These are phyloP conservation scores for Anthostomella pinea DNA, from an alignment of 2,329 filamentous ascomycete genomes.

Conservation along the genomic window DNA sequence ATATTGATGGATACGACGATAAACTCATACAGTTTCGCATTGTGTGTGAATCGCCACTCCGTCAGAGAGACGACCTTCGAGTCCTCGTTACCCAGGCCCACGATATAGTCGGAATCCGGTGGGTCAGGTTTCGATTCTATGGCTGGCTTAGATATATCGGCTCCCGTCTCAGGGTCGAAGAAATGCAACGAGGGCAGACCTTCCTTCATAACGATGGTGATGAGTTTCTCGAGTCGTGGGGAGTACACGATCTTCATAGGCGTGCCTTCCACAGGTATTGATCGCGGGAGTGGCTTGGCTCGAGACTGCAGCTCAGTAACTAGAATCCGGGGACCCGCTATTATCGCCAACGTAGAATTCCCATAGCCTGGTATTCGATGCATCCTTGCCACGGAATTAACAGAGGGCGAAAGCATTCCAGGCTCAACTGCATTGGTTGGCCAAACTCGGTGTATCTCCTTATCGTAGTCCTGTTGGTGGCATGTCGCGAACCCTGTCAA, in stretches of 20 bases:
- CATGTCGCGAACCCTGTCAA: conserved; percentile 18
- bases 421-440: conserved; percentile 48
- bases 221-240: conserved; percentile 46
- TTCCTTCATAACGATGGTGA: conserved; percentile 49
- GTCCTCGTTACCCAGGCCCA: conserved; percentile 52
- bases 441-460: conserved; percentile 47
- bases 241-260: conserved; percentile 56
- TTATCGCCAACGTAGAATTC: conserved; percentile 45
- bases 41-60: conserved; percentile 61
- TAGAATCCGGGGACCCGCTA: conserved; percentile 49
- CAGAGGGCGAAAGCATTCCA: conserved; percentile 43
- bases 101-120: conserved; percentile 45
- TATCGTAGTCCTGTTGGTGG: conserved; percentile 29
- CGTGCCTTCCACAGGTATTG: conserved; percentile 36
- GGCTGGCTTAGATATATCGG: conserved; percentile 46
- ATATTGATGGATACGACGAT: conserved; percentile 55
- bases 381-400: conserved; percentile 48
- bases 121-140: conserved; percentile 19
- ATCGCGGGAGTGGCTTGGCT: conserved; percentile 31
- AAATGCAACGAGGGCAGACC: conserved; percentile 51
- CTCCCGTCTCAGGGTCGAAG: conserved; percentile 53
- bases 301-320: conserved; percentile 48
- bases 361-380: conserved; percentile 38
- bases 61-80: conserved; percentile 60
- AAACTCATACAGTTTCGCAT: conserved; percentile 58